Evolutionary conservation across 2,329 filamentous ascomycete genomes (phyloP).

Genomic region (Colletotrichum ledebouriae): DNA sequence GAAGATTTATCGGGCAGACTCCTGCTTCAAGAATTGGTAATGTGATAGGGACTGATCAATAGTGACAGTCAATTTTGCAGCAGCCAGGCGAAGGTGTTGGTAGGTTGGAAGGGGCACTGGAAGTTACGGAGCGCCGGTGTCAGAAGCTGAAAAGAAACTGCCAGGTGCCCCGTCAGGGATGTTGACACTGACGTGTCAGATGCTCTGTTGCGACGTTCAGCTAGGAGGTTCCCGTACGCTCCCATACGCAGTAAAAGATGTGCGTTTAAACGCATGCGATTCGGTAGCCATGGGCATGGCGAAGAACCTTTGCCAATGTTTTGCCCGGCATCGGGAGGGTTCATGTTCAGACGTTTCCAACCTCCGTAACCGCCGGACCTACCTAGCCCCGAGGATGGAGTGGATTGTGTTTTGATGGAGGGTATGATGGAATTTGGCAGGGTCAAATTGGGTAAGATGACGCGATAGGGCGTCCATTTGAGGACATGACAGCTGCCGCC

Average conservation of each 20-base stretch:
- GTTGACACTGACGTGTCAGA: constrained; percentile 28
- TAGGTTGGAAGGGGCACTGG: constrained; percentile 17
- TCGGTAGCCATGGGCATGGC: constrained; percentile 8
- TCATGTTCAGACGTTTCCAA: constrained; percentile 9
- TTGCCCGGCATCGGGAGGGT: constrained; percentile 31
- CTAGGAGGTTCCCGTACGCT: constrained; percentile 11
- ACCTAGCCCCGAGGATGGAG: constrained; percentile 17
- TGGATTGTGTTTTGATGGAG: neutral
- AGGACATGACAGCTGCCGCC: constrained; percentile 17
- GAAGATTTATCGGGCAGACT: constrained; percentile 13
- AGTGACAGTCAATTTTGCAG: constrained; percentile 5
- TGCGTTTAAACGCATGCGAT: constrained; percentile 9
- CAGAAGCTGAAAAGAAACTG: constrained; percentile 29
- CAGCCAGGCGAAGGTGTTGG: constrained; percentile 12
- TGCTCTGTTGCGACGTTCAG: constrained; percentile 24
- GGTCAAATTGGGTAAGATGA: neutral
- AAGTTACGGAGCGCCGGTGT: constrained; percentile 32
- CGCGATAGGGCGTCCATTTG: constrained; percentile 11
- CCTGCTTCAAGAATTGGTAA: neutral
- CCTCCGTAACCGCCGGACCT: constrained; percentile 25
- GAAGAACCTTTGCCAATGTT: neutral
- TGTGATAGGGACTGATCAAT: neutral
- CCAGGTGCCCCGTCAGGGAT: constrained; percentile 17
- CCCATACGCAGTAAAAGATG: constrained; percentile 18
- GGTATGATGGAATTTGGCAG: neutral